Evolutionary conservation across 1,139 yeast species (phyloP).

Genomic region (Tardiomyces digboiensis): DNA sequence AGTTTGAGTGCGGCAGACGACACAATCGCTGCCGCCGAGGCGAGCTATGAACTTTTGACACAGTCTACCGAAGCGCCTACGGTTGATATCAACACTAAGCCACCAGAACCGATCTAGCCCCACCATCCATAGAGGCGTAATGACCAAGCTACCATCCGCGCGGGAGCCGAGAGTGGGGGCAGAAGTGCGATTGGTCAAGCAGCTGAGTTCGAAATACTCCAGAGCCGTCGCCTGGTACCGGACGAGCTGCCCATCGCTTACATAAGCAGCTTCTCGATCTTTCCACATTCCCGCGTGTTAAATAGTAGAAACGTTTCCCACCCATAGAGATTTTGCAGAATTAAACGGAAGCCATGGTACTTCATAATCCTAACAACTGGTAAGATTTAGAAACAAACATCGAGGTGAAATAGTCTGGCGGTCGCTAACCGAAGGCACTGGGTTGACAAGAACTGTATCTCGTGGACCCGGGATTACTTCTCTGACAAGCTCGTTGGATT

Average conservation of each 20-base stretch:
- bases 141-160: not conserved
- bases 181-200: too few species aligned
- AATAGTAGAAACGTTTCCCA: not conserved
- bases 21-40: not conserved
- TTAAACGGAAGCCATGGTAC: slow-evolving; percentile 49
- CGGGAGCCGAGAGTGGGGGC: not conserved
- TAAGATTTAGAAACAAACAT: slow-evolving; percentile 12
- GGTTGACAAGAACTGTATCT: slow-evolving; percentile 96
- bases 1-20: slow-evolving; percentile 1
- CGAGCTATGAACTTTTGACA: not conserved
- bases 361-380: slow-evolving; percentile 67
- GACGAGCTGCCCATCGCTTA: too few species aligned
- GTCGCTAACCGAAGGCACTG: slow-evolving; percentile 52
- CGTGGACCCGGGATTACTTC: slow-evolving; percentile 81
- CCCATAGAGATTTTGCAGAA: not conserved
- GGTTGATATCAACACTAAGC: not conserved
- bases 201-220: too few species aligned
- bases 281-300: not conserved
- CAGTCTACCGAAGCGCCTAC: not conserved
- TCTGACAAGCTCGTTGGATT: slow-evolving; percentile 46
- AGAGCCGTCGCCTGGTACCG: too few species aligned
- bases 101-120: not conserved
- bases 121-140: not conserved
- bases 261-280: not conserved
- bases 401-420: not conserved